Evolutionary conservation across 345 rosid species (phyloP).

Genomic region (Carallia pectinifolia): DNA sequence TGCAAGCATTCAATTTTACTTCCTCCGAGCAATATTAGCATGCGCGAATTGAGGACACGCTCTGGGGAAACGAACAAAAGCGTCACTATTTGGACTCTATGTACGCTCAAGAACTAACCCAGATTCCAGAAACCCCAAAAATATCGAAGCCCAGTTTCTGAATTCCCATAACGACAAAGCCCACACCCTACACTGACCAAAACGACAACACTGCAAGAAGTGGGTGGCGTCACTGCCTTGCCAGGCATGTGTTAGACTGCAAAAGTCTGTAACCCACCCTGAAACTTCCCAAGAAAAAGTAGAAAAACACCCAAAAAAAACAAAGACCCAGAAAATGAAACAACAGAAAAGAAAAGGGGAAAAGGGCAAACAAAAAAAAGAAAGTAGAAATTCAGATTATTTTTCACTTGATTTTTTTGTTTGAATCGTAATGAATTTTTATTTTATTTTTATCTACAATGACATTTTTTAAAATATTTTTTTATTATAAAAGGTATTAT

Average conservation of each 20-base stretch:
- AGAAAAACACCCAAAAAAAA: constrained; percentile 4
- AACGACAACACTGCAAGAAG: constrained; percentile 11
- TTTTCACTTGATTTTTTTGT: too few species aligned
- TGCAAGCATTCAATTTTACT: too few species aligned
- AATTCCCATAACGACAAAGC: constrained; percentile 8
- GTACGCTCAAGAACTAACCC: constrained; percentile 10
- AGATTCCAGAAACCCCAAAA: constrained; percentile 9
- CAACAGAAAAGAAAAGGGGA: not conserved
- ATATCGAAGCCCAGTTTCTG: constrained; percentile 1
- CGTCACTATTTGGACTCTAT: not conserved
- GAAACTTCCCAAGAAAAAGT: constrained; percentile 17
- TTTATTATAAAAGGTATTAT: too few species aligned
- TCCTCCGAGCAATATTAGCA: too few species aligned
- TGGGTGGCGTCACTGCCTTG: constrained; percentile 18
- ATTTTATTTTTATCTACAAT: too few species aligned
- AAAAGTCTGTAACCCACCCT: constrained; percentile 19
- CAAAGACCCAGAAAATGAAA: not conserved
- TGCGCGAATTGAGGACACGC: constrained; percentile 11
- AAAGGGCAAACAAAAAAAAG: too few species aligned
- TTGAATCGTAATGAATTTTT: too few species aligned
- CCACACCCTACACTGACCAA: not conserved
- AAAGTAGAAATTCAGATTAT: too few species aligned
- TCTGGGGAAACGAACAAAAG: constrained; percentile 9
- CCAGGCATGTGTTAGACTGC: not conserved
- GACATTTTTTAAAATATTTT: too few species aligned